Percentiles rank a stretch among this genome's conserved stretches.
Evolutionary conservation across 352 stramenopile species (phyloP).

Genomic region (Hyphochytrium catenoides): DNA sequence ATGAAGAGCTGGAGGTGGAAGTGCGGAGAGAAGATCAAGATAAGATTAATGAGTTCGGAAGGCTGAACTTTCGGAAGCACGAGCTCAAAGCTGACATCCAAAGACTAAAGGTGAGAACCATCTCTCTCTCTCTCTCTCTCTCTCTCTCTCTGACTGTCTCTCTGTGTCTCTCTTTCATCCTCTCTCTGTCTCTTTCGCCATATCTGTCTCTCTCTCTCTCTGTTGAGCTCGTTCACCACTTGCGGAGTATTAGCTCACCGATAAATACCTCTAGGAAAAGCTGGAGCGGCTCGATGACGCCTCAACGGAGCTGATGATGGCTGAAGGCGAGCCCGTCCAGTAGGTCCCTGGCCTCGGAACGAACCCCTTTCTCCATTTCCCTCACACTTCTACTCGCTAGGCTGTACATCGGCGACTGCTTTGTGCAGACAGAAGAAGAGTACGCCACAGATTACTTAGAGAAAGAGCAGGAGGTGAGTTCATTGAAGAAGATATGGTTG

Average conservation of each 20-base stretch:
- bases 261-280: constrained; percentile 36
- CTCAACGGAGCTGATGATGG: constrained; percentile 93
- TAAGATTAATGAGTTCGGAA: constrained; percentile 92
- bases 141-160: too few species aligned
- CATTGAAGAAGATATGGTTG: background rate
- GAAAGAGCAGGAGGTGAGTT: constrained; percentile 44
- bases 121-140: too few species aligned
- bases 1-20: constrained; percentile 15
- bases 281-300: constrained; percentile 88
- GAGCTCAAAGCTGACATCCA: constrained; percentile 74
- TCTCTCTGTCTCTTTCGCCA: too few species aligned
- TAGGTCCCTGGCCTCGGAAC: constrained; percentile 9
- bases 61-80: constrained; percentile 77
- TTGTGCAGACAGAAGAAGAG: constrained; percentile 80
- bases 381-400: constrained; percentile 12
- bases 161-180: too few species aligned
- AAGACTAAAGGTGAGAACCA: constrained; percentile 59
- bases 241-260: constrained; percentile 5
- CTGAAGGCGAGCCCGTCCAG: constrained; percentile 51
- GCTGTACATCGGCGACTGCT: constrained; percentile 82
- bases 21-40: constrained; percentile 87
- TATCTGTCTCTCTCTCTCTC: too few species aligned
- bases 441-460: constrained; percentile 79
- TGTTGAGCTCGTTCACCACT: too few species aligned
- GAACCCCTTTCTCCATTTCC: background rate